Evolutionary conservation across 768 basidiomycete species (phyloP).

Genomic region (Cystobasidium onofrii): DNA sequence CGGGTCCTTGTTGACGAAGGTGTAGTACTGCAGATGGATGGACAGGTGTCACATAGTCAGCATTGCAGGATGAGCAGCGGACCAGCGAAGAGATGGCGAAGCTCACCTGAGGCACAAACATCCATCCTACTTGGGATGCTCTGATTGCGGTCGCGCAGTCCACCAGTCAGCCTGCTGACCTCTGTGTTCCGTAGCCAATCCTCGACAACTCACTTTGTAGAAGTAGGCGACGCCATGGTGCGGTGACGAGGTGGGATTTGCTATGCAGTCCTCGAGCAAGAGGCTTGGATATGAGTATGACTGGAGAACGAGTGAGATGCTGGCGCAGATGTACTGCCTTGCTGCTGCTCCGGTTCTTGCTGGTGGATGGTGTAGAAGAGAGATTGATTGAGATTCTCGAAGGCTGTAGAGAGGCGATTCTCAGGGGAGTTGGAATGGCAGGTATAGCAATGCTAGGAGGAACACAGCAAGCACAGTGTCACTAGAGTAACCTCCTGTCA

Average conservation of each 20-base stretch:
- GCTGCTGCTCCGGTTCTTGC: too few species aligned
- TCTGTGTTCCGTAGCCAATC: not conserved
- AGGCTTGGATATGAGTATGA: too few species aligned
- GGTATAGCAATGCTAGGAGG: too few species aligned
- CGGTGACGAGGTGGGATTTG: not conserved
- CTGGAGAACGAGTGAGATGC: too few species aligned
- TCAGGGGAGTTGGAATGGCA: too few species aligned
- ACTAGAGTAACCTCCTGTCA: too few species aligned
- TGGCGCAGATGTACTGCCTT: not conserved
- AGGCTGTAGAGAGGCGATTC: too few species aligned
- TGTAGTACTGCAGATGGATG: slow-evolving; percentile 99
- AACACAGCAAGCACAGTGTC: too few species aligned
- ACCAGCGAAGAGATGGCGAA: not conserved
- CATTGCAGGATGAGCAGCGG: not conserved
- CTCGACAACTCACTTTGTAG: slow-evolving; percentile 4
- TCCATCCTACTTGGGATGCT: slow-evolving; percentile 30
- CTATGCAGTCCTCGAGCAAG: not conserved
- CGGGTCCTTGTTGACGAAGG: slow-evolving; percentile 95
- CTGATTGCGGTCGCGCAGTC: not conserved
- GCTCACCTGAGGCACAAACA: slow-evolving; percentile 30
- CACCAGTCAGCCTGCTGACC: not conserved
- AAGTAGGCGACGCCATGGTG: slow-evolving; percentile 7
- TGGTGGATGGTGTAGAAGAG: too few species aligned
- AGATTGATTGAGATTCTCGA: too few species aligned
- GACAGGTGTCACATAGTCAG: too few species aligned